Conservation (phyloP, 495 filamentous ascomycete species). For the Aspergillus sclerotiicarbonarius region DNA sequence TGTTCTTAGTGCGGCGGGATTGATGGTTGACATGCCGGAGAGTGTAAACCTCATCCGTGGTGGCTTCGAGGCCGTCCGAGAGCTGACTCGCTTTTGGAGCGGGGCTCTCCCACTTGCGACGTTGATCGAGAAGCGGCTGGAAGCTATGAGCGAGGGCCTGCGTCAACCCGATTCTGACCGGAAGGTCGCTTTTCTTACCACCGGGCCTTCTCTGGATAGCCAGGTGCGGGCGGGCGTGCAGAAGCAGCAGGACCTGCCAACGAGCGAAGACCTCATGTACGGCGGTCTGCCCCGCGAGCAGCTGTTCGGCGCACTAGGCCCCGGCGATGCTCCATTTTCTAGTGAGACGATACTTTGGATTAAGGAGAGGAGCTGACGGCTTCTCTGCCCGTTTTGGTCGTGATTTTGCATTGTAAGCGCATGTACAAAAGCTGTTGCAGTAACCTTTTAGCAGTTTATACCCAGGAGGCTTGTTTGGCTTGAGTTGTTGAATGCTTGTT, state of each 20-base stretch:
- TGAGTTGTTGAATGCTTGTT: neutral
- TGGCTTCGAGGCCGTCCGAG: conserved; percentile 36
- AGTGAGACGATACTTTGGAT: conserved; percentile 32
- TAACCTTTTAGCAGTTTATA: conserved; percentile 1
- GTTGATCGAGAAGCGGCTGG: conserved; percentile 30
- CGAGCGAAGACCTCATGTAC: conserved; percentile 36
- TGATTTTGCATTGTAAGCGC: neutral
- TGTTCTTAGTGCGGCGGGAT: conserved; percentile 41
- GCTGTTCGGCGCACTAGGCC: conserved; percentile 33
- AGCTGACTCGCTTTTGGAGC: conserved; percentile 36
- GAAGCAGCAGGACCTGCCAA: conserved; percentile 15
- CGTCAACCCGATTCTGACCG: conserved; percentile 24
- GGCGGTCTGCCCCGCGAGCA: conserved; percentile 32
- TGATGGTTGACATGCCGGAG: conserved; percentile 32
- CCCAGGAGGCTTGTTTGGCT: conserved; percentile 6
- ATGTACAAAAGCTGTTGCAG: conserved; percentile 2
- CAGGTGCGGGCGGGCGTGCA: conserved; percentile 26
- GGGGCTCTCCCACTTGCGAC: conserved; percentile 28
- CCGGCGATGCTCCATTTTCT: conserved; percentile 24
- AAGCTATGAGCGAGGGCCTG: conserved; percentile 28
- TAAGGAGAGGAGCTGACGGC: conserved; percentile 11
- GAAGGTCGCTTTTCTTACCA: conserved; percentile 33
- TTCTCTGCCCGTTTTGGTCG: neutral
- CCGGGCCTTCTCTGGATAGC: conserved; percentile 33
- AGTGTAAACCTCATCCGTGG: conserved; percentile 47